Evolutionary conservation across 1,284 basidiomycete genomes (phyloP), one percentile per base, ranked within the genome.

Genomic region (Fomes fomentarius): DNA sequence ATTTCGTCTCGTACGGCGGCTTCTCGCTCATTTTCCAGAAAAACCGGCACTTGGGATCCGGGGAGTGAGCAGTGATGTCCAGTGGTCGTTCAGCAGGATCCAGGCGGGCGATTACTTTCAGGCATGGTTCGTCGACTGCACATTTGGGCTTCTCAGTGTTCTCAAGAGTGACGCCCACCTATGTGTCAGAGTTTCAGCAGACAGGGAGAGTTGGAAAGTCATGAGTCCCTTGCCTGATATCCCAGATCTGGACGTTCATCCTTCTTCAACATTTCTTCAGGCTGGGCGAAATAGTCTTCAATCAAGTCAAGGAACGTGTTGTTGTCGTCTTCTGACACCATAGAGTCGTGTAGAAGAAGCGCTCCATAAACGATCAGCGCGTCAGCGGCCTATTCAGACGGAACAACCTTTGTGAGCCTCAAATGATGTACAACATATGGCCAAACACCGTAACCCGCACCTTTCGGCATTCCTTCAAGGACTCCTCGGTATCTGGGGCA

Each of bases 111-210:
- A 93, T 93, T 43, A 93, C 76, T 44, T 77, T 75, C 42, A 91
- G 75, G 64, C 91, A 93, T 8, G 87, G 82, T 56, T 89, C 85
- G 64, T 91, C 81, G 42, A 85, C 79, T 41, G 87, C 88, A 70
- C 93, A 95, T 69, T 91, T 93, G 8, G 92, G 92, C 67, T 93
- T 94, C 74, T 96, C 94, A 0, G 93, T 96, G 69, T 94, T 93
- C 74, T 96, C 94, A 19, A 96, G 83, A 1, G 93, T 94, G 10
- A 93, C 92, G 1, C 93, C 93, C 57, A 91, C 80, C 72, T 70
- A 30, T 14, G 4, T 41, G 19, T 12, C 8, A 10, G 26, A 42
- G 17, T 8, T 28, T 35, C 7, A 17, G 10, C 1, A 17, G 14
- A n/a, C 19, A 22, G 19, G 11, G 22, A 14, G n/a, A n/a, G n/a